Evolutionary conservation across 768 basidiomycete species (phyloP).

Genomic region (Suillus fuscotomentosus): DNA sequence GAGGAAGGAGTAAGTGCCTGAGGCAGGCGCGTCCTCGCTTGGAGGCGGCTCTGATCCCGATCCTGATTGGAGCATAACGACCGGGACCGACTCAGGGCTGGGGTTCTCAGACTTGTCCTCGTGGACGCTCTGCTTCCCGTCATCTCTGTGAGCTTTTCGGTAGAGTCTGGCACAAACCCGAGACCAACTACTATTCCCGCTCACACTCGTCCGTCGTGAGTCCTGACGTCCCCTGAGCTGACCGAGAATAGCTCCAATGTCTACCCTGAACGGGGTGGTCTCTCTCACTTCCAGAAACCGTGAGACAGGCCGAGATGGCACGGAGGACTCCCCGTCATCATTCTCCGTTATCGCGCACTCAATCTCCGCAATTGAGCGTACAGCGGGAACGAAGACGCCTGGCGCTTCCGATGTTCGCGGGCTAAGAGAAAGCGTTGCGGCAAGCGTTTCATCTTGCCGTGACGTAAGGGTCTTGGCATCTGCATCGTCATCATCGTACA

Average conservation of each 20-base stretch:
- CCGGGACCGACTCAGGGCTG: constrained; percentile 30
- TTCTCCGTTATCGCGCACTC: constrained; percentile 6
- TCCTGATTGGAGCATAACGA: constrained; percentile 26
- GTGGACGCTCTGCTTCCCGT: constrained; percentile 21
- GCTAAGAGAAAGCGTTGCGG: constrained; percentile 43
- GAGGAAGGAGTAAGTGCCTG: constrained; percentile 33
- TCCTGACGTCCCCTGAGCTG: constrained; percentile 15
- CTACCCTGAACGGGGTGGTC: constrained; percentile 48
- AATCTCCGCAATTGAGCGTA: constrained; percentile 6
- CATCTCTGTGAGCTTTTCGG: constrained; percentile 29
- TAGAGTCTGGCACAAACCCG: constrained; percentile 30
- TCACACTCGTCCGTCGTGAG: constrained; percentile 22
- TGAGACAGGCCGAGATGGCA: constrained; percentile 10
- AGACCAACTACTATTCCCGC: constrained; percentile 28
- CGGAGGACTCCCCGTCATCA: constrained; percentile 3
- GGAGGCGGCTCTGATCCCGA: constrained; percentile 12
- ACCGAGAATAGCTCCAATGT: constrained; percentile 33
- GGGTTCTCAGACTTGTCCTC: constrained; percentile 17
- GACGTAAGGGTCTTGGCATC: constrained; percentile 31
- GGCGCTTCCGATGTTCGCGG: constrained; percentile 40
- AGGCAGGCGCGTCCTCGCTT: constrained; percentile 22
- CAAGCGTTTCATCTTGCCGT: constrained; percentile 33
- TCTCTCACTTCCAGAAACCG: constrained; percentile 36
- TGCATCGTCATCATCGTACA: constrained; percentile 22
- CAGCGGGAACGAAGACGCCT: constrained; percentile 3